phyloP scores from a whole-genome alignment of 805 yeast species.

The Teunomyces panamensis region DNA sequence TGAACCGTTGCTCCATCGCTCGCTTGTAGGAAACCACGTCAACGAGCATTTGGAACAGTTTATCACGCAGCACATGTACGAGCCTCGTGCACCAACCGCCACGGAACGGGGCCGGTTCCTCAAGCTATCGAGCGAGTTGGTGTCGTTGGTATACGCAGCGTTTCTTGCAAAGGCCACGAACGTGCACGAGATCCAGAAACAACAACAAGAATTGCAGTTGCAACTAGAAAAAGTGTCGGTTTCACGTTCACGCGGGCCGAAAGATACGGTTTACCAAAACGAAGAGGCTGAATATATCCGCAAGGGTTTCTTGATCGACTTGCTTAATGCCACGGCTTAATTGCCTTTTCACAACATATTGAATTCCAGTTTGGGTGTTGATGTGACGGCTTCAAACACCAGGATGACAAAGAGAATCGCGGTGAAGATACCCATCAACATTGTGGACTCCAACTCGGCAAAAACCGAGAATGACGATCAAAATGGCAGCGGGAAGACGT shows the following conservation, averaged over 20 bases:
- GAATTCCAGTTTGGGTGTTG: slow-evolving; percentile 17
- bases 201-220: slow-evolving; percentile 5
- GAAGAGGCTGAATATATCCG: slow-evolving; percentile 22
- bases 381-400: slow-evolving; percentile 36
- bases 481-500: slow-evolving; percentile 40
- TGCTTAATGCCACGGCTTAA: slow-evolving; percentile 8
- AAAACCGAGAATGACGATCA: slow-evolving; percentile 45
- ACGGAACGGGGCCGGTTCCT: slow-evolving; percentile 13
- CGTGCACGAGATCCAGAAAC: not conserved
- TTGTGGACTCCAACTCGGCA: slow-evolving; percentile 37
- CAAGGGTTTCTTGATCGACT: slow-evolving; percentile 19
- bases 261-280: slow-evolving; percentile 12
- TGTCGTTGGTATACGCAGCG: slow-evolving; percentile 14
- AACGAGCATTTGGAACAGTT: slow-evolving; percentile 10
- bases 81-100: not conserved
- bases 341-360: not conserved
- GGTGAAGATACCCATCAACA: slow-evolving; percentile 43
- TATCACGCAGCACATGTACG: not conserved
- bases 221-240: slow-evolving; percentile 1
- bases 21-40: slow-evolving; percentile 8
- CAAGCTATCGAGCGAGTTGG: slow-evolving; percentile 20
- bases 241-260: not conserved
- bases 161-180: slow-evolving; percentile 8
- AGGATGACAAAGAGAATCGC: slow-evolving; percentile 30
- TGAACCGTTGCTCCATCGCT: slow-evolving; percentile 15